These are phyloP conservation scores for Amanita fuliginea DNA, from an alignment of 768 basidiomycete genomes.

Conservation along the genomic window DNA sequence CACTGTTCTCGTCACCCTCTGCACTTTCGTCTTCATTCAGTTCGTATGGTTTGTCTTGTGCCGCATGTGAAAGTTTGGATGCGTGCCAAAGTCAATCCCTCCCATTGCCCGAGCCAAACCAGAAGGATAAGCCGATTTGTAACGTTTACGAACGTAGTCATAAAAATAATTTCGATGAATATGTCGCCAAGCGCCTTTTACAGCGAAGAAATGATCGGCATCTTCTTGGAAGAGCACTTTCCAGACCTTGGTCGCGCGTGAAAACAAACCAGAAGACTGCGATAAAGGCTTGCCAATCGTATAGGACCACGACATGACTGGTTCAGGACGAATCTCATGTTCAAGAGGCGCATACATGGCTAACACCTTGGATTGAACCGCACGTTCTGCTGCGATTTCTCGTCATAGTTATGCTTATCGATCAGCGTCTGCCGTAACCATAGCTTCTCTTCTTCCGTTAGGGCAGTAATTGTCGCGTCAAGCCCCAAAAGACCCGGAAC, in stretches of 20 bases:
- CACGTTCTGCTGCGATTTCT: neutral
- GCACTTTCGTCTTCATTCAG: neutral
- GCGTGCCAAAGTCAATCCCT: neutral
- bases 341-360: neutral
- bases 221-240: neutral
- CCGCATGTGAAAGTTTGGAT: neutral
- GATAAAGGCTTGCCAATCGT: neutral
- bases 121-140: neutral
- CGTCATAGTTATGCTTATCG: neutral
- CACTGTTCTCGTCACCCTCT: neutral
- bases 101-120: neutral
- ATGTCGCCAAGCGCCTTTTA: conserved; percentile 4
- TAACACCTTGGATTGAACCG: neutral
- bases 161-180: neutral
- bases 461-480: neutral
- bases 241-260: neutral
- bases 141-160: neutral
- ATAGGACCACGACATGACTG: neutral
- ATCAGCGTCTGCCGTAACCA: neutral
- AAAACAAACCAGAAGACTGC: neutral
- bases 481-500: neutral
- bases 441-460: too few relatives aligned
- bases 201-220: neutral
- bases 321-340: too few relatives aligned
- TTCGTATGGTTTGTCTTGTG: neutral